Percentiles rank a stretch among this genome's conserved stretches.
These are phyloP conservation scores for Galerina sulciceps DNA, from an alignment of 768 basidiomycete species.

Conservation along the genomic window DNA sequence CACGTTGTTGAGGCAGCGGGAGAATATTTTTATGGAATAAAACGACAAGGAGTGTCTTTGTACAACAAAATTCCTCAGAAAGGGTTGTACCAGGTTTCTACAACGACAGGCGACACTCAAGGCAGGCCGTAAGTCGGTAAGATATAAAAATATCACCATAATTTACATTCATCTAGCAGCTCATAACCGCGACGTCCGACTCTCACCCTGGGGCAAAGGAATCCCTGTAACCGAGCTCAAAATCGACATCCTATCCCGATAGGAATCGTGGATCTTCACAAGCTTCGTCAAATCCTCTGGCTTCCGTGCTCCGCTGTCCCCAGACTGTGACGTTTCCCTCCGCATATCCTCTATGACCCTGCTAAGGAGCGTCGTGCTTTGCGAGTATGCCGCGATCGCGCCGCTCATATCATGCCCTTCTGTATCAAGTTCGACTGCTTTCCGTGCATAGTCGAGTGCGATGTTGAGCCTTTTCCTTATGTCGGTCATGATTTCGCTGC, in stretches of 20 bases:
- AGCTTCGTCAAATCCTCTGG: slow-evolving; percentile 2
- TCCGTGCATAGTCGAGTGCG: slow-evolving; percentile 16
- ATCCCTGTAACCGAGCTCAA: slow-evolving; percentile 10
- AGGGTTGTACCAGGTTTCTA: background rate
- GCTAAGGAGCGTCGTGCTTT: slow-evolving; percentile 7
- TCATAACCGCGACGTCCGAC: slow-evolving; percentile 1
- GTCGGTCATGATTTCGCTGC: background rate
- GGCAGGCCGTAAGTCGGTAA: background rate
- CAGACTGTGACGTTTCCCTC: background rate
- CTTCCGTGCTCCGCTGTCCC: background rate
- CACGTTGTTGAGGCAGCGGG: no score
- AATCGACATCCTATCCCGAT: slow-evolving; percentile 9
- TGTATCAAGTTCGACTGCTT: slow-evolving; percentile 16
- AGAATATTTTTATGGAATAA: no score
- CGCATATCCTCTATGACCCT: slow-evolving; percentile 2
- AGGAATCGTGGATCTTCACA: slow-evolving; percentile 10
- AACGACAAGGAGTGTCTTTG: no score
- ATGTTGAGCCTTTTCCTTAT: background rate
- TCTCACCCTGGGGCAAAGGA: slow-evolving; percentile 1
- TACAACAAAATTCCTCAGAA: no score
- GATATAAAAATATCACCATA: background rate
- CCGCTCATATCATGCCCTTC: slow-evolving; percentile 1
- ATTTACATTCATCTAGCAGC: background rate
- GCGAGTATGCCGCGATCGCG: slow-evolving; percentile 14
- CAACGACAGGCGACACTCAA: no score